Evolutionary conservation across 2,329 filamentous ascomycete genomes (phyloP), one percentile per base, ranked within the genome.

Genomic region (Aspergillus eucalypticola): DNA sequence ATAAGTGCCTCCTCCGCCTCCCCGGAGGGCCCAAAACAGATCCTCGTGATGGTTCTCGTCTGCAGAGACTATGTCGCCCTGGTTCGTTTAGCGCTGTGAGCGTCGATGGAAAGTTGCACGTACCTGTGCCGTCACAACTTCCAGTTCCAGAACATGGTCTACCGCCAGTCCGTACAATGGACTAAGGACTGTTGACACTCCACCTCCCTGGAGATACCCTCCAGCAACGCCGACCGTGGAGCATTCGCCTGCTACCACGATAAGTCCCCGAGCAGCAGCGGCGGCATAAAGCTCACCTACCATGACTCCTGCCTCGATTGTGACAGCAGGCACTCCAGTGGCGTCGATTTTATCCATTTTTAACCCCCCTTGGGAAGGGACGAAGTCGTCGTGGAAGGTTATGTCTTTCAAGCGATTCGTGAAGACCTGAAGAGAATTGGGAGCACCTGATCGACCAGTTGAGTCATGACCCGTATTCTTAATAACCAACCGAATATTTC

Each of bases 141-240:
- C 75, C 53, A 81, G 72, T 56, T 77, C 72, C n/a, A 84, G 71
- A 5, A 82, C 75, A 66, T 83, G 78, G 66, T 84, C 82, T 3
- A 80, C 75, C 58, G 75, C 83, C 67, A 85, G 78, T 62, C 85
- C 78, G 62, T 81, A 81, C 32, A 80, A 67, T 54, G 76, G 77
- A 13, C 79, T 81, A 50, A 87, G 66, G 17, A 74, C 27, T 10
- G 27, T 68, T 3, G 74, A 75, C 35, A 79, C 75, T 8, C 79
- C 78, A 21, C 78, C 79, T 10, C 78, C 77, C 38, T 74, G 72
- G 0, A 72, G 65, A 70, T 72, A 80, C 0, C 78, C 78, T 1
- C 76, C 76, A 21, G 60, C 60, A 13, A 60, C 48, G 17, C 68
- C 69, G 8, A 67, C 65, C 1, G 64, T 66, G 10, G 53, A 27